Percentiles rank a stretch among this genome's conserved stretches.
These are phyloP conservation scores for Parathielavia appendiculata DNA, from an alignment of 495 filamentous ascomycete genomes.

Conservation along the genomic window DNA sequence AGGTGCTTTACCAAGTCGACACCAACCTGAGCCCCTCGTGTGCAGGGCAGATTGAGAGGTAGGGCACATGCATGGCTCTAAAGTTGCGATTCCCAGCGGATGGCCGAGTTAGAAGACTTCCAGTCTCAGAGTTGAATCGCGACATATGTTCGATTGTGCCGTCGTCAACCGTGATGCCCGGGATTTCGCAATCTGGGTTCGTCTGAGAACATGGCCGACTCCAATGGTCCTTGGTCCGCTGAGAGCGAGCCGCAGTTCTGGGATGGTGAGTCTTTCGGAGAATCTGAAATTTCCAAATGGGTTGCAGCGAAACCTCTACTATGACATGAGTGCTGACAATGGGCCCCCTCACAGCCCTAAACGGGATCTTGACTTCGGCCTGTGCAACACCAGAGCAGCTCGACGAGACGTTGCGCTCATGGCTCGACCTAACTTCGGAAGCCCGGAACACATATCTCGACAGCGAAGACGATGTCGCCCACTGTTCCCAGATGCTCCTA, in stretches of 20 bases:
- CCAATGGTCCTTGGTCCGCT: constrained; percentile 60
- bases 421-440: constrained; percentile 69
- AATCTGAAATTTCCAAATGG: not conserved
- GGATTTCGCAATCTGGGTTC: constrained; percentile 13
- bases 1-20: not conserved
- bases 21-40: not conserved
- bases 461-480: constrained; percentile 80
- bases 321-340: constrained; percentile 1
- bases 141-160: constrained; percentile 13
- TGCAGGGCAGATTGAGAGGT: constrained; percentile 10
- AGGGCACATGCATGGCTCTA: not conserved
- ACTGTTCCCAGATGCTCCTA: constrained; percentile 76
- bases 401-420: constrained; percentile 80
- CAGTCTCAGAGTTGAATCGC: constrained; percentile 4
- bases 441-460: constrained; percentile 78
- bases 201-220: constrained; percentile 50
- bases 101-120: constrained; percentile 10
- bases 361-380: constrained; percentile 66
- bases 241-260: constrained; percentile 92
- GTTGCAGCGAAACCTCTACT: not conserved
- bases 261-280: constrained; percentile 68
- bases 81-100: constrained; percentile 6
- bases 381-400: constrained; percentile 72
- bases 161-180: constrained; percentile 27
- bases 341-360: constrained; percentile 57